Percentiles rank a stretch among this genome's conserved stretches.
Evolutionary conservation across 2,329 filamentous ascomycete genomes (phyloP).

Genomic region (Ophiocordyceps polyrhachis-furcata): DNA sequence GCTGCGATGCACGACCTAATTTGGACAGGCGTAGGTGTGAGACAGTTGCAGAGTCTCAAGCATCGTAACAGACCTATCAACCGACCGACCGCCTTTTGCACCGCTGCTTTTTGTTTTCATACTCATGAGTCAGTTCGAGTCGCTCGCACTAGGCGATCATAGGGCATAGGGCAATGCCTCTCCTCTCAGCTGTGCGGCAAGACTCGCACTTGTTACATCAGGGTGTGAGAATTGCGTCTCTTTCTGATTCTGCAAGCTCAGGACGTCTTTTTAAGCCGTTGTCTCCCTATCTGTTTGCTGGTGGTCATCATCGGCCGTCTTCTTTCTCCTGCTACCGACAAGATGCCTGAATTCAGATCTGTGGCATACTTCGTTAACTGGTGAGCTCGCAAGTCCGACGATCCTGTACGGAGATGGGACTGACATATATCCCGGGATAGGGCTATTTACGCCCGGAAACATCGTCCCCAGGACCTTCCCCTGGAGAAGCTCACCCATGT

Average conservation of each 20-base stretch:
- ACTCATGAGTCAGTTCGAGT: too few relatives aligned
- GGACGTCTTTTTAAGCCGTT: background rate
- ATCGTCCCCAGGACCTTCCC: slow-evolving; percentile 70
- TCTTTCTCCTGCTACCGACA: background rate
- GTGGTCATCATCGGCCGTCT: background rate
- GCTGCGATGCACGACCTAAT: background rate
- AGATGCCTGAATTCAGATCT: slow-evolving; percentile 33
- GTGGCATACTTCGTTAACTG: slow-evolving; percentile 63
- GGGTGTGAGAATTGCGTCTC: background rate
- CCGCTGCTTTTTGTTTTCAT: background rate
- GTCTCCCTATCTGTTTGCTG: background rate
- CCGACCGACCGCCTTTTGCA: background rate
- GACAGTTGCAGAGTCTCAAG: background rate
- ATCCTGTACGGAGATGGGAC: background rate
- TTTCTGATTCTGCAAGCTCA: background rate
- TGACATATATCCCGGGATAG: slow-evolving; percentile 11
- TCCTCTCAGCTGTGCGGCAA: background rate
- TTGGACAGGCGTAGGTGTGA: background rate
- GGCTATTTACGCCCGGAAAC: slow-evolving; percentile 76
- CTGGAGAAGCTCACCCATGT: slow-evolving; percentile 71
- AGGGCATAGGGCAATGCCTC: background rate
- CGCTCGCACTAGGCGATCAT: too few relatives aligned
- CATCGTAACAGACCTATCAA: background rate
- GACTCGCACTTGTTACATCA: background rate
- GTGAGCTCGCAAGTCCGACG: slow-evolving; percentile 10